Base-by-base conservation (phyloP, 164 flowering plant genomes). In the Tetracentron sinense region DNA sequence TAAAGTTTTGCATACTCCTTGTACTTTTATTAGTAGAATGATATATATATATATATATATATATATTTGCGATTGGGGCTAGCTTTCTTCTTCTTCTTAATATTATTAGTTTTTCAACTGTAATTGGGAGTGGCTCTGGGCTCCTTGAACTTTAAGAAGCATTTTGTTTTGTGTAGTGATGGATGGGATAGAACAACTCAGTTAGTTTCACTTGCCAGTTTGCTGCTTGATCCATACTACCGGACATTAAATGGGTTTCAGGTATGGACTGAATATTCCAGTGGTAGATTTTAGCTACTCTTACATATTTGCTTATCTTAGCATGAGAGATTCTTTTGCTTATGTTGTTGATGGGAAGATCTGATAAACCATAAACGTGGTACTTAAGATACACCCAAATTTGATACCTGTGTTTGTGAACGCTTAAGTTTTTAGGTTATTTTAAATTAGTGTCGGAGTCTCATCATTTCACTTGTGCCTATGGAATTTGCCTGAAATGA, bases 121-220 rank as follows among this genome's bases (percentile, higher is more conserved):
- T 4, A 38, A 12, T 8, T 38, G 44, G 14, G 14, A 38, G 14
- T 38, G 44, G 44, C 14, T 38, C 44, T 10, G 14, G 10, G 14
- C 14, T 38, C 44, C 1, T 38, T 8, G 8, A 10, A 38, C 14
- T 38, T 16, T 67, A 27, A 33, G 51, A 42, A 55, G 28, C 17
- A 28, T 61, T 1, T 61, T 62, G 12, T 23, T 56, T 64, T 78
- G 29, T 73, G 59, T 63, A 95, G 99, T 82, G 99, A 95, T 82
- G 99, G 99, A 61, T 95, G 99, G 99, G 99, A 95, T 68, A 82
- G 99, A 77, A 95, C 99, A 64, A 81, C 90, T 62, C 99, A 95
- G 71, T 71, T 95, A 80, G 89, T 95, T 60, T 79, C 99, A 31
- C 91, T 95, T 72, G 96, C 99, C 65, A 83, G 85, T 71, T 77